phyloP scores from a whole-genome alignment of 371 early-diverging fungal species.

The Sporodiniella umbellata region DNA sequence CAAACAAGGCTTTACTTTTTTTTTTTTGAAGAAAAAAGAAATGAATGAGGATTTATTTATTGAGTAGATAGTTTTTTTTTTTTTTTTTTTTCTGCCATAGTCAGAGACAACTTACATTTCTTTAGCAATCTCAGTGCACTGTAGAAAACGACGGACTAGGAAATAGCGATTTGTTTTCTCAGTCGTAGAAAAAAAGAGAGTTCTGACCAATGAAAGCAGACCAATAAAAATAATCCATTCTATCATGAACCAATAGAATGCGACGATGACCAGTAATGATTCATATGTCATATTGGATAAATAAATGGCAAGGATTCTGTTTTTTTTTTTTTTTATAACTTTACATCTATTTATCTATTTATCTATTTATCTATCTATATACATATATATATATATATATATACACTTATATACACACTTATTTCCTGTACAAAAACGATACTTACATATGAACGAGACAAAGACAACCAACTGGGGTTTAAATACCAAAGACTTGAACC shows the following conservation, averaged over 20 bases:
- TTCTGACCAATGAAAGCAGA: not conserved
- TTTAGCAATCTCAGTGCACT: too few relatives aligned
- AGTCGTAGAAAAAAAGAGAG: not conserved
- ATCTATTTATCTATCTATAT: conserved; percentile 2
- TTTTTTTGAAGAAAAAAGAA: not conserved
- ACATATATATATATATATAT: too few relatives aligned
- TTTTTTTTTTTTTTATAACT: conserved; percentile 3
- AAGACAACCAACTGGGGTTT: conserved; percentile 26
- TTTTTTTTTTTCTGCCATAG: too few relatives aligned
- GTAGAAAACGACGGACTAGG: too few relatives aligned
- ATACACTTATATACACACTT: conserved; percentile 28
- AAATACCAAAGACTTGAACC: conserved; percentile 21
- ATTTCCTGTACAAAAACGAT: conserved; percentile 31
- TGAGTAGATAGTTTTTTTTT: too few relatives aligned
- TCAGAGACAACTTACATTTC: too few relatives aligned
- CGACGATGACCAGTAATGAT: not conserved
- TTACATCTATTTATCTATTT: not conserved
- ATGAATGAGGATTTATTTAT: too few relatives aligned
- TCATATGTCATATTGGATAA: not conserved
- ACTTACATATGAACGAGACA: conserved; percentile 36
- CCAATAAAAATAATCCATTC: not conserved
- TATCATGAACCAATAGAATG: not conserved
- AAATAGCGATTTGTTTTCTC: too few relatives aligned
- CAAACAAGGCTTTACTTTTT: not conserved
- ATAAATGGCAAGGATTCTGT: conserved; percentile 13